A percentile compares a stretch with the other conserved stretches of the same genome.
Conservation (phyloP, 140 eudicot species). For the Senecio squalidus region DNA sequence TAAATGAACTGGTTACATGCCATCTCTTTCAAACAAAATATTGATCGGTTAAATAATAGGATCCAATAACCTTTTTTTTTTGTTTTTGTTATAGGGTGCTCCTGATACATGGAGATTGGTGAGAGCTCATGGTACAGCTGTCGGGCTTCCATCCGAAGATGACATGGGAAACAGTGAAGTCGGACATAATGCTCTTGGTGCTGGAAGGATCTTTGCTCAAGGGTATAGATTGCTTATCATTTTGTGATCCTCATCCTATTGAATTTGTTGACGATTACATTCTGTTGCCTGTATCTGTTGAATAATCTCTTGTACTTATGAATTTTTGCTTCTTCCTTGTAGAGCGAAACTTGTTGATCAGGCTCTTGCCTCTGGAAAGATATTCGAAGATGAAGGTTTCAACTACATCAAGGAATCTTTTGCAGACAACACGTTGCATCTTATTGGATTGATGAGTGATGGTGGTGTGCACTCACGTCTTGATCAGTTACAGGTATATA, state of each 20-base stretch:
- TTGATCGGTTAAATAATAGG: background rate
- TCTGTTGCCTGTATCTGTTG: background rate
- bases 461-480: constrained; percentile 95
- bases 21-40: background rate
- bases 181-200: constrained; percentile 98
- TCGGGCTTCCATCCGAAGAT: constrained; percentile 92
- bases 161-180: constrained; percentile 99
- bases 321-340: constrained; percentile 10
- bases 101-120: constrained; percentile 95
- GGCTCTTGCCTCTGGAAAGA: constrained; percentile 90
- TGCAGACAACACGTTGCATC: constrained; percentile 69
- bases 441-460: constrained; percentile 81
- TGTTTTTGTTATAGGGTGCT: constrained; percentile 58
- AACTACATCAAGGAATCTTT: constrained; percentile 78
- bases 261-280: background rate
- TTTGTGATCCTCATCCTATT: too few species aligned
- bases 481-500: constrained; percentile 77
- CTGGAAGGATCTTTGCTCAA: constrained; percentile 88
- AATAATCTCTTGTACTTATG: background rate
- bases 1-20: constrained; percentile 11
- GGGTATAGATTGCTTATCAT: too few species aligned
- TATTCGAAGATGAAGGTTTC: constrained; percentile 86
- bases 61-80: constrained; percentile 10
- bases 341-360: constrained; percentile 93
- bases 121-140: constrained; percentile 92